These are phyloP conservation scores for Fusarium verticillioides DNA, from an alignment of 2,329 filamentous ascomycete species.

Conservation along the genomic window DNA sequence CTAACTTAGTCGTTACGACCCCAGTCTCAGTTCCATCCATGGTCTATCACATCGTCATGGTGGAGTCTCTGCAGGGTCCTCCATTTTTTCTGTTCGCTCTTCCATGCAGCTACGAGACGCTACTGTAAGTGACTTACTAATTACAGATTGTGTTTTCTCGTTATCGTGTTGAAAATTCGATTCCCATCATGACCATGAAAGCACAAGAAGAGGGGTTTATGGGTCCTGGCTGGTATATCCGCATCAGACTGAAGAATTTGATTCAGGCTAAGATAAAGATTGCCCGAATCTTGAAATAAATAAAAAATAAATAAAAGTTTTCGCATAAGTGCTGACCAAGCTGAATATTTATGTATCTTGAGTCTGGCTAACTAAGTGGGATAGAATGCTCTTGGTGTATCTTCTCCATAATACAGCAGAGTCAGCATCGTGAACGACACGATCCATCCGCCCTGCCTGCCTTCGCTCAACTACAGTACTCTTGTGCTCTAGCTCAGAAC, in stretches of 20 bases:
- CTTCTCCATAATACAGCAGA: background rate
- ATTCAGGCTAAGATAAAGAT: background rate
- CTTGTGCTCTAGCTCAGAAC: background rate
- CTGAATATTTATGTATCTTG: background rate
- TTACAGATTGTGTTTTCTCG: constrained; percentile 21
- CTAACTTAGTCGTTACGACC: background rate
- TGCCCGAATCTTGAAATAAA: background rate
- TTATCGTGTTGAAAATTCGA: constrained; percentile 22
- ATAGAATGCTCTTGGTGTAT: background rate
- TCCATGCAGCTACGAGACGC: constrained; percentile 23
- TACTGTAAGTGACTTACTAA: constrained; percentile 27
- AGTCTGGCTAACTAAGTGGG: background rate
- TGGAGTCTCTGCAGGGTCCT: constrained; percentile 39
- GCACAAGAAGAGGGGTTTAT: constrained; percentile 12
- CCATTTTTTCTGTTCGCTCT: constrained; percentile 26
- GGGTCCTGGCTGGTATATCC: constrained; percentile 5
- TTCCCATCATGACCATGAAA: constrained; percentile 12
- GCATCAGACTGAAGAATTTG: background rate
- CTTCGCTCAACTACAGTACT: background rate
- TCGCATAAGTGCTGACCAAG: background rate
- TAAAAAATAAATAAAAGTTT: background rate
- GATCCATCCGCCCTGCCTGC: background rate
- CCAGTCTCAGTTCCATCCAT: constrained; percentile 3
- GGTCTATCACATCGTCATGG: constrained; percentile 33
- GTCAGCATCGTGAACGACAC: background rate